Base-by-base conservation (phyloP, 2,329 filamentous ascomycete genomes). In the Dothistroma septosporum region DNA sequence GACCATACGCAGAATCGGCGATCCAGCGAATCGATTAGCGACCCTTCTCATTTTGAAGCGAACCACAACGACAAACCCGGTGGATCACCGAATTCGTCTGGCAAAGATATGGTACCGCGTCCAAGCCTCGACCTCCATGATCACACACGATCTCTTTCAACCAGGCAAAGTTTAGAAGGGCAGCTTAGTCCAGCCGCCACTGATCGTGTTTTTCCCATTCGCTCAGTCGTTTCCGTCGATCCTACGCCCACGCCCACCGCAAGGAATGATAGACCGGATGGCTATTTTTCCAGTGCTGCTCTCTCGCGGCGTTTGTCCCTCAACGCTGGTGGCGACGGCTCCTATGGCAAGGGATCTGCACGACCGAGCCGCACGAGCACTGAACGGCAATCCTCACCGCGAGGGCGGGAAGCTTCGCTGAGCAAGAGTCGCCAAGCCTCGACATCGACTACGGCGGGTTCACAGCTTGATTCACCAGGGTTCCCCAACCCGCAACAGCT, bases 131-230 rank as follows among this genome's bases (percentile, higher is more conserved):
- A 37, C 32, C 35, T 50, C 19, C 44, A 16, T 16, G 55, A 57
- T 24, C 44, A 49, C 4, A 16, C 58, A 33, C 58, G 44, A 33
- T 60, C 60, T 44, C 55, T 60, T 9, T 21, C 59, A 46, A 24
- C 46, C 33, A 31, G 28, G 4, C 8, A 57, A 11, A 56, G 47
- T 31, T 33, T 63, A 33, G 66, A 69, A 21, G 73, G 69, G 47
- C 56, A 68, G 7, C 66, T 78, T 53, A 79, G 77, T 64, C 77
- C 78, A 19, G 73, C 72, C 44, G 67, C 75, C 4, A 72, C 76
- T 52, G 82, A 92, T 69, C 83, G 88, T 58, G 88, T 93, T 5
- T 93, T 90, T 59, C 90, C 90, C n/a, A 89, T 93, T 33, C 85
- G 89, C 53, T 92, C 89, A n/a, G 87, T 90, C 48, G 80, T 93